Evolutionary conservation across 352 stramenopile genomes (phyloP), one percentile per base, ranked within the genome.

Genomic region (Globisporangium canariense): DNA sequence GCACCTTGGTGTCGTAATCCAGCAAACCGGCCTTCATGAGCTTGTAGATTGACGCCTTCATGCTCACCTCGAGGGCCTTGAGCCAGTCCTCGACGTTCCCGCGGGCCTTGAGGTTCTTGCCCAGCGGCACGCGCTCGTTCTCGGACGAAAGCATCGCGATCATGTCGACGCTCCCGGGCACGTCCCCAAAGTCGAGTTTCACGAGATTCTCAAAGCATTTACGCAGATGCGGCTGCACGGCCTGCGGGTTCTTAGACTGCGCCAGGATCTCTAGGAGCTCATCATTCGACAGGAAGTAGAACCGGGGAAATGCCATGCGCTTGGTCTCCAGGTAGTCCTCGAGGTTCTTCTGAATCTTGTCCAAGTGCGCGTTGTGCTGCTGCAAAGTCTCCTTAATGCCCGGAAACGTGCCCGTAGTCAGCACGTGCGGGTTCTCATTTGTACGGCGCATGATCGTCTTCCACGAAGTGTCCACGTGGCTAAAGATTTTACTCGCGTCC

Each of bases 221-320:
- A 1, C 91, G 82, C 40, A 98, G 66, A 68, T 98, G 95, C 0
- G 91, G 93, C 58, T 98, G 94, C 14, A 98, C 93, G 0, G 89
- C 91, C 32, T 97, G 90, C 10, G 95, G 94, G 60, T 98, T 97
- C 74, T 98, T 98, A 4, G 93, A 92, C 54, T 98, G 94, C 8
- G 93, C 92, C 1, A 98, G 68, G 41, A 98, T 98, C 63, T 98
- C 95, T 0, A 98, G 76, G 20, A 98, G 71, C 41, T 97, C 96
- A 52, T 98, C 96, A 58, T 99, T 97, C 0, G 92, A 97, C 2
- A 98, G 68, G 62, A 98, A 98, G 73, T 98, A 98, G 71, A 98
- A 98, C 0, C 88, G 74, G 6, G 91, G 91, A 55, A 97, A 97
- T 3, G 89, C 89, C 88, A 97, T 97, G 10, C 91, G 80, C 56